A percentile compares a stretch with the other conserved stretches of the same genome.
Evolutionary conservation across 2,329 filamentous ascomycete species (phyloP).

Genomic region (Fonsecaea monophora): DNA sequence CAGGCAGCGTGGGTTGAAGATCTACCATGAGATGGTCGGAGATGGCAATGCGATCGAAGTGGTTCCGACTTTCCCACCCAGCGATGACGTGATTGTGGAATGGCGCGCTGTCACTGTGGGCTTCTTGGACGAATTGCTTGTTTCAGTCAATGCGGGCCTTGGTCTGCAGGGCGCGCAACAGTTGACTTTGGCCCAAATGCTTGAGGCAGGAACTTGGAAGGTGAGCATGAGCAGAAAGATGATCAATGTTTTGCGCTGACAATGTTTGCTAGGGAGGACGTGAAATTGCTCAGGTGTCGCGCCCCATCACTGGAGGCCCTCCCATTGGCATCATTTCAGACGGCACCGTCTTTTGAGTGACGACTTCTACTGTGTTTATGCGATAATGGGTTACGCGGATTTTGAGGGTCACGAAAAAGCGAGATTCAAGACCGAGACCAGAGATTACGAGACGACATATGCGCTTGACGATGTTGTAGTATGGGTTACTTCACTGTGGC

Average conservation of each 20-base stretch:
- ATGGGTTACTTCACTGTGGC: conserved; percentile 11
- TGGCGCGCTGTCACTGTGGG: conserved; percentile 79
- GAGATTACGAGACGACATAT: conserved; percentile 26
- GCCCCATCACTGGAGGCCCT: conserved; percentile 94
- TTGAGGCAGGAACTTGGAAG: conserved; percentile 98
- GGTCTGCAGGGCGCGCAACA: conserved; percentile 72
- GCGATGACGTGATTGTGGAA: conserved; percentile 80
- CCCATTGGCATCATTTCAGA: conserved; percentile 97
- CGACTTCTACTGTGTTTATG: conserved; percentile 2
- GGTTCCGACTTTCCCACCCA: conserved; percentile 73
- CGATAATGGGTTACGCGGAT: conserved; percentile 10
- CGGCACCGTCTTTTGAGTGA: conserved; percentile 86
- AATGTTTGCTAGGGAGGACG: conserved; percentile 73
- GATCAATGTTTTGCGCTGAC: conserved; percentile 38
- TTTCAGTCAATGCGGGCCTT: conserved; percentile 72
- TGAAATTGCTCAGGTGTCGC: conserved; percentile 92
- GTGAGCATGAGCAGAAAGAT: conserved; percentile 57
- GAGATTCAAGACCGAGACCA: conserved; percentile 13
- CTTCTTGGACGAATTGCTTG: conserved; percentile 73
- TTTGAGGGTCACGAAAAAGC: conserved; percentile 5
- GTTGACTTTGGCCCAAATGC: conserved; percentile 81
- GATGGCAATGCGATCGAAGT: conserved; percentile 76
- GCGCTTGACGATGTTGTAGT: background rate
- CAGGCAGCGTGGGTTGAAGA: conserved; percentile 71
- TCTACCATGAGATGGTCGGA: conserved; percentile 73